Evolutionary conservation across 2,329 filamentous ascomycete species (phyloP).

Genomic region (Alternaria sp.): DNA sequence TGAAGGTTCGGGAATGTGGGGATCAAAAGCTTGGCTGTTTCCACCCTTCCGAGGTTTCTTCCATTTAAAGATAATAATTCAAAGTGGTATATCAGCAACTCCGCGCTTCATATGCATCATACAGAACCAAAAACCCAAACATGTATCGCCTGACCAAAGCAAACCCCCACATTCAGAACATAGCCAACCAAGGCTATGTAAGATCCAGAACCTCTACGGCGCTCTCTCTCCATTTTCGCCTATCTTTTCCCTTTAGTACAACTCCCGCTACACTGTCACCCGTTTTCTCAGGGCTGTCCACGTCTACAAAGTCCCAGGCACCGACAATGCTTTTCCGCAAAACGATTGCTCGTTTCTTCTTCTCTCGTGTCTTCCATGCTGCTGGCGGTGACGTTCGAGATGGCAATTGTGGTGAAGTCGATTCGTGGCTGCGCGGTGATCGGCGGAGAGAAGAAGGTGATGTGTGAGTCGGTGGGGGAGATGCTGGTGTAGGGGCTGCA

Average conservation of each 20-base stretch:
- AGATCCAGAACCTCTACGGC: conserved; percentile 49
- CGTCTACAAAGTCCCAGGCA: conserved; percentile 44
- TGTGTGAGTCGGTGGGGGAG: conserved; percentile 13
- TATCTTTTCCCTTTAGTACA: conserved; percentile 34
- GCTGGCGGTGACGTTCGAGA: conserved; percentile 28
- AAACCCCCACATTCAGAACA: not conserved
- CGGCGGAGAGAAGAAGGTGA: conserved; percentile 21
- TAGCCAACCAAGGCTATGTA: conserved; percentile 16
- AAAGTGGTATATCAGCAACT: not conserved
- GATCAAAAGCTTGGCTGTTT: not conserved
- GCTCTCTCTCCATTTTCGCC: conserved; percentile 47
- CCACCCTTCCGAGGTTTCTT: not conserved
- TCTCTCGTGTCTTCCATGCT: conserved; percentile 40
- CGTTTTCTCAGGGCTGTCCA: conserved; percentile 24
- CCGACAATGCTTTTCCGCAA: conserved; percentile 45
- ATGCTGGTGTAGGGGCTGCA: not conserved
- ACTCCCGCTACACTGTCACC: not conserved
- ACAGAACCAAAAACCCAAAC: too few species aligned
- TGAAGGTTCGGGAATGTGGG: not conserved
- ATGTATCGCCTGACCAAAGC: not conserved
- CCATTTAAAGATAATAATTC: not conserved
- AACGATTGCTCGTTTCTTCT: conserved; percentile 43
- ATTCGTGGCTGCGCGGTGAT: conserved; percentile 31
- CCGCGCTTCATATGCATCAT: not conserved
- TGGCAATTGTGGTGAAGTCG: conserved; percentile 6